Conservation (phyloP, 2,329 filamentous ascomycete genomes). For the Sarocladium brachiariae region DNA sequence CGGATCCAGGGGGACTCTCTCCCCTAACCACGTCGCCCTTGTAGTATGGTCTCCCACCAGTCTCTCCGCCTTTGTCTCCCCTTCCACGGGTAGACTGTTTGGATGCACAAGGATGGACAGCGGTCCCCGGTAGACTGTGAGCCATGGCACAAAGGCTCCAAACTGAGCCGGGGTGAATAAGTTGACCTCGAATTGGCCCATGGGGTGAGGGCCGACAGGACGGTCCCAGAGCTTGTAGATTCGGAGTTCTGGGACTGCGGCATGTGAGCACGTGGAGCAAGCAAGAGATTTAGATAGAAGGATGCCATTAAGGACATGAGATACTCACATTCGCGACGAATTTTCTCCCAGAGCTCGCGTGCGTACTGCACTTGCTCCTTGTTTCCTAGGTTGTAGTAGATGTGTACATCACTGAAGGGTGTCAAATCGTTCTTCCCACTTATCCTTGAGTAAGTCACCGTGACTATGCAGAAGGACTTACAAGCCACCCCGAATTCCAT, state of each 20-base stretch:
- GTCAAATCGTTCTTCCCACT: not conserved
- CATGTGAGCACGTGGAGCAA: not conserved
- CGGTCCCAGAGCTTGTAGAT: constrained; percentile 73
- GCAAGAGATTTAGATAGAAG: not conserved
- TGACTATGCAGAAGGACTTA: constrained; percentile 27
- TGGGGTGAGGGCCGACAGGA: constrained; percentile 73
- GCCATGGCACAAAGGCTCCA: constrained; percentile 81
- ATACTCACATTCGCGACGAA: constrained; percentile 69
- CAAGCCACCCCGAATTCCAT: constrained; percentile 65
- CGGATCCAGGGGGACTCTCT: constrained; percentile 52
- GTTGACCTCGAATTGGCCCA: constrained; percentile 92
- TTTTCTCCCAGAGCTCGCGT: constrained; percentile 66
- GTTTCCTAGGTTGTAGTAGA: constrained; percentile 70
- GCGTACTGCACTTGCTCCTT: constrained; percentile 60
- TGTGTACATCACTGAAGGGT: constrained; percentile 61
- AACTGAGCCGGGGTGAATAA: constrained; percentile 81
- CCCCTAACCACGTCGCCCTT: constrained; percentile 68
- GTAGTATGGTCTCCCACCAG: constrained; percentile 54
- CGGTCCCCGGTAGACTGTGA: constrained; percentile 74
- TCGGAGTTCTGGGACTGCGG: constrained; percentile 70
- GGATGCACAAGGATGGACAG: constrained; percentile 76
- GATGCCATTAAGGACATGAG: too few relatives aligned
- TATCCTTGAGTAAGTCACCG: too few relatives aligned
- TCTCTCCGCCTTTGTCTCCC: constrained; percentile 40
- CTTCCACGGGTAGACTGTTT: constrained; percentile 38